phyloP scores from a whole-genome alignment of 129 eudicot species.

The Mikania micrantha region DNA sequence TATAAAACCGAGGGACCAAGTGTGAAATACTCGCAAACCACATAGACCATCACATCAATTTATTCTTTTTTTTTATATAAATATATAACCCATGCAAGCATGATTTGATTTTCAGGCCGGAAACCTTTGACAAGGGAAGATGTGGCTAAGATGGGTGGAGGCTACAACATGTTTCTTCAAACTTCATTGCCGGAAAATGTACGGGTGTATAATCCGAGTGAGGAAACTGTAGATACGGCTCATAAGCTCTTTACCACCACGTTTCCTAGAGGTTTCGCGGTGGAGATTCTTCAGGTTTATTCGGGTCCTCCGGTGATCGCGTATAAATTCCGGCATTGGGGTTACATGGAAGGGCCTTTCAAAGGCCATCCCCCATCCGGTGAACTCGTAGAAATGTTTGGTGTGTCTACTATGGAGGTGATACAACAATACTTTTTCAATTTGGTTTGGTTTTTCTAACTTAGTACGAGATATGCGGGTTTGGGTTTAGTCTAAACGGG shows the following conservation, averaged over 20 bases:
- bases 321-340: conserved; percentile 40
- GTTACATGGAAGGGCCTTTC: conserved; percentile 7
- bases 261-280: conserved; percentile 2
- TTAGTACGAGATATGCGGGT: too few species aligned
- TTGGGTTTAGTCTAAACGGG: too few species aligned
- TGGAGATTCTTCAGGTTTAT: not conserved
- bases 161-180: not conserved
- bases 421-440: not conserved
- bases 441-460: too few species aligned
- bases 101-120: not conserved
- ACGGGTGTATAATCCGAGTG: not conserved
- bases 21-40: too few species aligned
- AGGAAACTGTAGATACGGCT: not conserved
- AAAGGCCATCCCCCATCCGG: conserved; percentile 63
- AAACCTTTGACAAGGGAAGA: not conserved
- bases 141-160: not conserved
- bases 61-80: too few species aligned
- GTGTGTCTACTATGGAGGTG: conserved; percentile 42
- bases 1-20: too few species aligned
- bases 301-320: conserved; percentile 18
- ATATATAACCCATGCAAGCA: too few species aligned
- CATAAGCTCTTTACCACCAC: conserved; percentile 6
- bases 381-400: conserved; percentile 52
- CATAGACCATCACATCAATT: too few species aligned
- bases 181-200: not conserved